Conservation (phyloP, 495 filamentous ascomycete genomes). For the Tuber magnatum region DNA sequence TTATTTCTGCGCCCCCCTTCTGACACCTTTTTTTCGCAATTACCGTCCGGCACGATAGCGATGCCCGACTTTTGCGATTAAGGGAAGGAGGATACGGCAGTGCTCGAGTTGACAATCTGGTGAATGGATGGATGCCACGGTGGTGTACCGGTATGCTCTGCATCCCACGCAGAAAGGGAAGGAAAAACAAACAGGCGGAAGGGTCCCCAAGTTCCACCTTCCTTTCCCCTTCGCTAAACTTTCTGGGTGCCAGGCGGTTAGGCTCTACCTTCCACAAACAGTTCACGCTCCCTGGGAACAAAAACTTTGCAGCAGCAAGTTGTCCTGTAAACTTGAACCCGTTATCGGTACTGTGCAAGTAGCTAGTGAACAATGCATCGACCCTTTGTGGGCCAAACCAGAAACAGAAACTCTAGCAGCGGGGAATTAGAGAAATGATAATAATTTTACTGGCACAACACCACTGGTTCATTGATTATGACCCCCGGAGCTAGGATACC, state of each 20-base stretch:
- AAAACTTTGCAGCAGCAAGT: not conserved
- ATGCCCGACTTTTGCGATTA: not conserved
- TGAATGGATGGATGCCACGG: not conserved
- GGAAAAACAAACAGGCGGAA: not conserved
- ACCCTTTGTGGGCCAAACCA: not conserved
- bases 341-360: not conserved
- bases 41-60: not conserved
- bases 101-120: not conserved
- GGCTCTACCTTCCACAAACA: not conserved
- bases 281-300: not conserved
- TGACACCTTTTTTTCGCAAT: not conserved
- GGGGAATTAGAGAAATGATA: not conserved
- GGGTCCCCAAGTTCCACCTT: not conserved
- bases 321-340: not conserved
- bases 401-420: constrained; percentile 1
- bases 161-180: not conserved
- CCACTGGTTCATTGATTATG: not conserved
- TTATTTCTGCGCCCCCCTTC: not conserved
- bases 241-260: not conserved
- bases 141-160: not conserved
- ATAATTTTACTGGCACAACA: not conserved
- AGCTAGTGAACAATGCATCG: not conserved
- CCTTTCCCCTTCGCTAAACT: not conserved
- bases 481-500: not conserved
- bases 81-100: not conserved